Evolutionary conservation across 495 filamentous ascomycete species (phyloP).

Genomic region (Aspergillus funiculosus): DNA sequence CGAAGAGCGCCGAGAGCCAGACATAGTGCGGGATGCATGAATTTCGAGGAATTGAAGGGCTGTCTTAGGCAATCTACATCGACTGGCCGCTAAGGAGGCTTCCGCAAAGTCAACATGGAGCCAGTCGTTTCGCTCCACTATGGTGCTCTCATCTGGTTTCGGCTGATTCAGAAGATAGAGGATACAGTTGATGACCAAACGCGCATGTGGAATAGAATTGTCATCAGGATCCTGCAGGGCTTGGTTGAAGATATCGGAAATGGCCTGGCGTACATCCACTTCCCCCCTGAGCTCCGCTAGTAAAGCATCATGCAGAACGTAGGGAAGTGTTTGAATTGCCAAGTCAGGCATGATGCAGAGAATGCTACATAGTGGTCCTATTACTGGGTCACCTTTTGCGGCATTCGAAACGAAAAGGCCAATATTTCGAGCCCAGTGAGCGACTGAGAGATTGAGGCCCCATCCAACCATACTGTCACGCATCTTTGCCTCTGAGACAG

Average conservation of each 20-base stretch:
- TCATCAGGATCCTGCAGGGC: slow-evolving; percentile 27
- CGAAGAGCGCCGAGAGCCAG: slow-evolving; percentile 62
- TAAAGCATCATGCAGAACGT: slow-evolving; percentile 73
- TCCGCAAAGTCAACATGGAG: slow-evolving; percentile 72
- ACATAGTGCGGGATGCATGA: slow-evolving; percentile 47
- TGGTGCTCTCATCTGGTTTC: slow-evolving; percentile 66
- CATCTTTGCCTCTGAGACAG: slow-evolving; percentile 14
- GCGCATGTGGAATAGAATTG: slow-evolving; percentile 42
- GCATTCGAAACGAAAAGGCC: slow-evolving; percentile 55
- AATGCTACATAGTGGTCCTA: slow-evolving; percentile 58
- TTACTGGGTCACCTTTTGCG: slow-evolving; percentile 55
- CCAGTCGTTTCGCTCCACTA: slow-evolving; percentile 75
- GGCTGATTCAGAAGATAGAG: slow-evolving; percentile 83
- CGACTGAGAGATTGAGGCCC: slow-evolving; percentile 19
- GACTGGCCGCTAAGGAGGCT: slow-evolving; percentile 69
- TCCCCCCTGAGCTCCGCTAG: slow-evolving; percentile 40
- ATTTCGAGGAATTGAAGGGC: slow-evolving; percentile 81
- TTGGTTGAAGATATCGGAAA: slow-evolving; percentile 44
- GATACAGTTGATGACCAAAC: slow-evolving; percentile 67
- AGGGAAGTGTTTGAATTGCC: slow-evolving; percentile 67
- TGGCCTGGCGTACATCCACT: slow-evolving; percentile 23
- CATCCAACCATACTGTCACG: slow-evolving; percentile 10
- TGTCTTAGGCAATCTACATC: slow-evolving; percentile 80
- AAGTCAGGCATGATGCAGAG: slow-evolving; percentile 58
- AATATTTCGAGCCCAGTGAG: slow-evolving; percentile 60